Evolutionary conservation across 225 moss, liverwort and hornwort genomes (phyloP).

Genomic region (Marchantia polymorpha): DNA sequence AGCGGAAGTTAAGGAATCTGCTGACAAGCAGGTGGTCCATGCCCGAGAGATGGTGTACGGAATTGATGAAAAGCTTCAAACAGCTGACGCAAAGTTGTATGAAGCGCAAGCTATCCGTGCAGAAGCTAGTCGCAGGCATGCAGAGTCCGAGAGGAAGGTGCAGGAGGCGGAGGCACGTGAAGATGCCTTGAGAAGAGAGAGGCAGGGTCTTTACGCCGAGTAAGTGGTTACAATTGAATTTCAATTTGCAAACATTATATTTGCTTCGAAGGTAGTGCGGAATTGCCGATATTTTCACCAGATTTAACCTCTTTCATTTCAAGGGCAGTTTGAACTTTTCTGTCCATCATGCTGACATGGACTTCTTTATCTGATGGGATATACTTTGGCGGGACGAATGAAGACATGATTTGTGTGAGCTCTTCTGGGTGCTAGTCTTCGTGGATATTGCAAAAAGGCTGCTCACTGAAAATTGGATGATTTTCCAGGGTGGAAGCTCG

Average conservation of each 20-base stretch:
- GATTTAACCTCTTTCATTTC: too few species aligned
- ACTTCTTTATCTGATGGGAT: too few species aligned
- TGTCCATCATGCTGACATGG: too few species aligned
- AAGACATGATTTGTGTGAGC: too few species aligned
- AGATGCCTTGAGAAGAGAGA: slow-evolving; percentile 85
- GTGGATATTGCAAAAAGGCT: background rate
- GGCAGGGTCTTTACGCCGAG: slow-evolving; percentile 76
- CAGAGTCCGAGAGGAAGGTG: slow-evolving; percentile 74
- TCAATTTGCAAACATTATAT: too few species aligned
- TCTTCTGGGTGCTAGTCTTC: background rate
- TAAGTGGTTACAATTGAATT: slow-evolving; percentile 26
- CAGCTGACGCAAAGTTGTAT: slow-evolving; percentile 70
- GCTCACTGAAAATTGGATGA: background rate
- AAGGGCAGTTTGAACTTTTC: too few species aligned
- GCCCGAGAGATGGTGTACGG: slow-evolving; percentile 73
- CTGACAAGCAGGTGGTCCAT: slow-evolving; percentile 71
- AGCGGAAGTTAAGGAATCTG: slow-evolving; percentile 69
- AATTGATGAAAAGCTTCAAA: slow-evolving; percentile 76
- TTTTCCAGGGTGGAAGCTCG: slow-evolving; percentile 68
- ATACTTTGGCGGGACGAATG: too few species aligned
- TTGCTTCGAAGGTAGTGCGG: too few species aligned
- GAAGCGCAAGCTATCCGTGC: slow-evolving; percentile 88
- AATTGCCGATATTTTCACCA: too few species aligned
- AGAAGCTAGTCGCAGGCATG: slow-evolving; percentile 75
- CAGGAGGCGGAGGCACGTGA: slow-evolving; percentile 90